phyloP scores from a whole-genome alignment of 768 basidiomycete genomes.

The Crucibulum laeve region DNA sequence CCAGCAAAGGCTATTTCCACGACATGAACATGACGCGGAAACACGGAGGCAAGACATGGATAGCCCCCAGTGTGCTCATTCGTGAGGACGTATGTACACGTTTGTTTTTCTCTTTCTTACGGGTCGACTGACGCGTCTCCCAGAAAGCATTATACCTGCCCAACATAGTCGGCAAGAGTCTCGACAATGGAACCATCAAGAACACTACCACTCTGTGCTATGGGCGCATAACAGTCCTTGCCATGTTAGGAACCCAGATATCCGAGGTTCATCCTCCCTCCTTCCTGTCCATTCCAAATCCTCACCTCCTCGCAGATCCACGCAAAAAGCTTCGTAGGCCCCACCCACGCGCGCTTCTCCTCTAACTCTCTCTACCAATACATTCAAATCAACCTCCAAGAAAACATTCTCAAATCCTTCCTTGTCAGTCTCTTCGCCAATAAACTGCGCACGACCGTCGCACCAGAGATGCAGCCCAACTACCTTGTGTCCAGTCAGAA shows the following conservation, averaged over 20 bases:
- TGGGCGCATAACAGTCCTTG: slow-evolving; percentile 74
- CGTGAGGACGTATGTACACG: slow-evolving; percentile 73
- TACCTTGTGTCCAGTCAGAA: slow-evolving; percentile 82
- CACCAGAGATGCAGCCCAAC: slow-evolving; percentile 56
- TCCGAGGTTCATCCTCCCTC: slow-evolving; percentile 62
- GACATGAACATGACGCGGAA: slow-evolving; percentile 75
- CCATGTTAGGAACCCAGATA: slow-evolving; percentile 81
- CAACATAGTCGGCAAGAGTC: slow-evolving; percentile 69
- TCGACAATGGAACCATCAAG: slow-evolving; percentile 49
- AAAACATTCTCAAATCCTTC: slow-evolving; percentile 88
- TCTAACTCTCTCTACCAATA: slow-evolving; percentile 63
- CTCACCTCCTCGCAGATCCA: slow-evolving; percentile 55
- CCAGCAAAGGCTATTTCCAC: slow-evolving; percentile 81
- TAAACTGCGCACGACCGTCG: slow-evolving; percentile 64
- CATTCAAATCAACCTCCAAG: slow-evolving; percentile 89
- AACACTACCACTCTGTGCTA: slow-evolving; percentile 77
- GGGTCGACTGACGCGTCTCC: slow-evolving; percentile 3
- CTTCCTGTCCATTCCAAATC: neutral
- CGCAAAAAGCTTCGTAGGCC: slow-evolving; percentile 61
- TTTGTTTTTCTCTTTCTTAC: neutral
- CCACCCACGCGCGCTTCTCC: slow-evolving; percentile 48
- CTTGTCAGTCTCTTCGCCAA: slow-evolving; percentile 83
- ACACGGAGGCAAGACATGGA: slow-evolving; percentile 93
- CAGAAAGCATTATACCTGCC: slow-evolving; percentile 94
- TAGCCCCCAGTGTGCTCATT: slow-evolving; percentile 85